phyloP scores from a whole-genome alignment of 2,329 filamentous ascomycete species.

The Colletotrichum horii region DNA sequence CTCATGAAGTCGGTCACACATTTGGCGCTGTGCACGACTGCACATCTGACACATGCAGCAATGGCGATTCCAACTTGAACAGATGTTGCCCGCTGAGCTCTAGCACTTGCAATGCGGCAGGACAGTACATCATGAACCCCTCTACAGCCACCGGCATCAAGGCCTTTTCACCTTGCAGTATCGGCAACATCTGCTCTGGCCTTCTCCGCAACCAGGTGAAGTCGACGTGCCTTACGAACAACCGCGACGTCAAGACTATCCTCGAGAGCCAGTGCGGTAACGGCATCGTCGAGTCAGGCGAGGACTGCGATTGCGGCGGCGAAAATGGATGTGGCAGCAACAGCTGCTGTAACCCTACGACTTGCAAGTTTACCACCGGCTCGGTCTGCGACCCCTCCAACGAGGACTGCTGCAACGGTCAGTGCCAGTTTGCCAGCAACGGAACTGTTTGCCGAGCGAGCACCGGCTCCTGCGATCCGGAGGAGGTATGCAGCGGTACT shows the following conservation, averaged over 20 bases:
- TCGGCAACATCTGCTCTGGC: conserved; percentile 94
- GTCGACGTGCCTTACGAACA: conserved; percentile 80
- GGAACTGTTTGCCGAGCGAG: conserved; percentile 80
- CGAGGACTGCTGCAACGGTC: conserved; percentile 77
- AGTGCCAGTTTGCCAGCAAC: conserved; percentile 71
- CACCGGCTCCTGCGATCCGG: conserved; percentile 82
- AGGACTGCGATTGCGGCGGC: conserved; percentile 96
- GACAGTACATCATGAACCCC: conserved; percentile 95
- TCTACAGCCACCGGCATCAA: conserved; percentile 77
- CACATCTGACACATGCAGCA: conserved; percentile 67
- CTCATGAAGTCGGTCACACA: conserved; percentile 92
- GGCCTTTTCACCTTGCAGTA: conserved; percentile 83
- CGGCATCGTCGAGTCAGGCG: conserved; percentile 87
- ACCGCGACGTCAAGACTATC: conserved; percentile 82
- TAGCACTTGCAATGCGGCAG: conserved; percentile 73
- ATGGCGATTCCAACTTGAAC: conserved; percentile 57
- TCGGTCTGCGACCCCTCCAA: conserved; percentile 83
- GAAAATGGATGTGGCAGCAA: conserved; percentile 73
- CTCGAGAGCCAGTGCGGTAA: conserved; percentile 90
- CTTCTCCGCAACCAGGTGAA: conserved; percentile 80
- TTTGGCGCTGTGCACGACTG: conserved; percentile 98
- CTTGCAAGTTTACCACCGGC: conserved; percentile 80
- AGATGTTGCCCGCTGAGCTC: conserved; percentile 81
- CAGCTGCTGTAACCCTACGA: conserved; percentile 81
- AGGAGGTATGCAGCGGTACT: conserved; percentile 80